These are phyloP conservation scores for Stachybotrys chlorohalonatus DNA, from an alignment of 2,329 filamentous ascomycete species.

Conservation along the genomic window DNA sequence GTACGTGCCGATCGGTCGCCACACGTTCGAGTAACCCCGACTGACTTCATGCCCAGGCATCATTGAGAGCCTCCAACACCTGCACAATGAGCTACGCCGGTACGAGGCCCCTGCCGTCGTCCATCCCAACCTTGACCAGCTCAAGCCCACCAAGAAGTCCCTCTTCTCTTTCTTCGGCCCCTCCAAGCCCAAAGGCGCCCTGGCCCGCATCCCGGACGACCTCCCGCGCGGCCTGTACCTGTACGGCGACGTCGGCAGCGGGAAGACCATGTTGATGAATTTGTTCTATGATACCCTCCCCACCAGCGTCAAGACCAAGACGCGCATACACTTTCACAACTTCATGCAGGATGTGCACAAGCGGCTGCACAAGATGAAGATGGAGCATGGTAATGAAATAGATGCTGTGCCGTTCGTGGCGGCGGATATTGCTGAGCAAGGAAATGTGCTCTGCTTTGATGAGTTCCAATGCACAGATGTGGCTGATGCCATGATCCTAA, in stretches of 20 bases:
- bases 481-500: constrained; percentile 94
- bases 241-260: constrained; percentile 91
- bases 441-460: constrained; percentile 89
- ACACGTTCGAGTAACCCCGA: not conserved
- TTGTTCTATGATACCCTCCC: constrained; percentile 93
- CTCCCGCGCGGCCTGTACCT: constrained; percentile 88
- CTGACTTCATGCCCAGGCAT: constrained; percentile 48
- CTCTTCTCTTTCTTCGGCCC: constrained; percentile 53
- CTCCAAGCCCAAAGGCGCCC: constrained; percentile 24
- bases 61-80: constrained; percentile 78
- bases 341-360: constrained; percentile 99
- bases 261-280: constrained; percentile 99
- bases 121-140: constrained; percentile 67
- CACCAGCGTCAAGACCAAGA: constrained; percentile 68
- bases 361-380: constrained; percentile 81
- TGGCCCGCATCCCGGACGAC: constrained; percentile 54
- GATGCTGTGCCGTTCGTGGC: constrained; percentile 89
- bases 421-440: constrained; percentile 81
- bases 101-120: constrained; percentile 69
- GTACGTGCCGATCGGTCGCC: constrained; percentile 31
- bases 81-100: constrained; percentile 70
- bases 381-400: constrained; percentile 78
- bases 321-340: constrained; percentile 95
- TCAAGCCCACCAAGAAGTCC: constrained; percentile 44
- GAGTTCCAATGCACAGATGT: constrained; percentile 99